Evolutionary conservation across 441 rosid genomes (phyloP).

Genomic region (Adansonia gregorii): DNA sequence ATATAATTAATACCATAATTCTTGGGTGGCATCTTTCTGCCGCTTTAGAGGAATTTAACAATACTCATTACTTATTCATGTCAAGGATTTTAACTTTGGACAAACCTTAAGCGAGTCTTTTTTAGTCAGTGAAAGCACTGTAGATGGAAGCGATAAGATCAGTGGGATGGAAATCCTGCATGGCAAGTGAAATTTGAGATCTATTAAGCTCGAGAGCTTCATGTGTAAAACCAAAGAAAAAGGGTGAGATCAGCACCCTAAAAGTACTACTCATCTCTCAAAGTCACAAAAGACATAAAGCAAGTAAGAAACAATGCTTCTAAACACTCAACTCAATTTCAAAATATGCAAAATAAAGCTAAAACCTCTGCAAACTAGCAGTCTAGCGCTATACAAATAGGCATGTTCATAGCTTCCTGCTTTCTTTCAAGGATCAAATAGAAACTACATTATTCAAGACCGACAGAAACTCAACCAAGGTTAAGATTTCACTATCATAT

Average conservation of each 20-base stretch:
- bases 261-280: not conserved
- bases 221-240: conserved; percentile 6
- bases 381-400: not conserved
- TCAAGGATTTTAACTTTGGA: conserved; percentile 11
- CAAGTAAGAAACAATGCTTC: not conserved
- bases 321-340: conserved; percentile 3
- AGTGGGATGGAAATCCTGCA: conserved; percentile 82
- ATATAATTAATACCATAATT: not conserved
- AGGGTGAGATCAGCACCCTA: not conserved
- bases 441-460: not conserved
- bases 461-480: not conserved
- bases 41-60: not conserved
- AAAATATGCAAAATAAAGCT: not conserved
- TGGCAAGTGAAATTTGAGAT: conserved; percentile 26
- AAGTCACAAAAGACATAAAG: not conserved
- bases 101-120: conserved; percentile 74
- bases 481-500: not conserved
- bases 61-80: conserved; percentile 15
- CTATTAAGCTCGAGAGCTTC: conserved; percentile 2
- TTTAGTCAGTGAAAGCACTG: conserved; percentile 83
- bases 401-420: not conserved
- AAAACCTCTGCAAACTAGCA: conserved; percentile 8
- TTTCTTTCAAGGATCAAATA: conserved; percentile 4
- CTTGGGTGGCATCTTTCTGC: conserved; percentile 1
- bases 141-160: conserved; percentile 78